phyloP scores from a whole-genome alignment of 306 rosid genomes.

The Astragalus glycyphyllos region DNA sequence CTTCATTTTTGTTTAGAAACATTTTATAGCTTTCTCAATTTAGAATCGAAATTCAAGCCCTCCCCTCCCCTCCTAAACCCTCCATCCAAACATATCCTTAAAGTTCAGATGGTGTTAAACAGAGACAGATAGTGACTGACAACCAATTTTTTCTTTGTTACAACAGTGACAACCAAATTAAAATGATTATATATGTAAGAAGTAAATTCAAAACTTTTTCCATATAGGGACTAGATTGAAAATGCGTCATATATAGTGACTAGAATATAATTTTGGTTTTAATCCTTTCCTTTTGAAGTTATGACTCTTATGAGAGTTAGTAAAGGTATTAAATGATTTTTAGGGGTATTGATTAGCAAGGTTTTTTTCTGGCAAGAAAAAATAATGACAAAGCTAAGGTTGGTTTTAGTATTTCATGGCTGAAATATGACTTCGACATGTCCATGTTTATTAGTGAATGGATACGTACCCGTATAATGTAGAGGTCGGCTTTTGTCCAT shows the following conservation, averaged over 20 bases:
- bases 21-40: too few relatives aligned
- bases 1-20: too few relatives aligned
- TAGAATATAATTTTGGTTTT: not conserved
- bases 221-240: not conserved
- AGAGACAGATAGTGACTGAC: not conserved
- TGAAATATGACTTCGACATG: not conserved
- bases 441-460: too few relatives aligned
- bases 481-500: not conserved
- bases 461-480: too few relatives aligned
- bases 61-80: too few relatives aligned
- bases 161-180: not conserved
- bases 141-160: not conserved
- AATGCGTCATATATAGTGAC: not conserved
- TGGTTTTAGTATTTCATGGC: constrained; percentile 27
- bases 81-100: too few relatives aligned
- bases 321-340: constrained; percentile 4
- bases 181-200: not conserved
- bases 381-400: not conserved
- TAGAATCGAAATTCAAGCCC: too few relatives aligned
- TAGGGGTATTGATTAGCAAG: not conserved
- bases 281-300: constrained; percentile 19
- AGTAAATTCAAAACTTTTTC: not conserved
- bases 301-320: not conserved
- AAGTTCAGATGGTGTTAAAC: not conserved
- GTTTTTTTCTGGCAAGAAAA: not conserved